phyloP scores from a whole-genome alignment of 2,329 filamentous ascomycete species.

The Setomelanomma holmii region DNA sequence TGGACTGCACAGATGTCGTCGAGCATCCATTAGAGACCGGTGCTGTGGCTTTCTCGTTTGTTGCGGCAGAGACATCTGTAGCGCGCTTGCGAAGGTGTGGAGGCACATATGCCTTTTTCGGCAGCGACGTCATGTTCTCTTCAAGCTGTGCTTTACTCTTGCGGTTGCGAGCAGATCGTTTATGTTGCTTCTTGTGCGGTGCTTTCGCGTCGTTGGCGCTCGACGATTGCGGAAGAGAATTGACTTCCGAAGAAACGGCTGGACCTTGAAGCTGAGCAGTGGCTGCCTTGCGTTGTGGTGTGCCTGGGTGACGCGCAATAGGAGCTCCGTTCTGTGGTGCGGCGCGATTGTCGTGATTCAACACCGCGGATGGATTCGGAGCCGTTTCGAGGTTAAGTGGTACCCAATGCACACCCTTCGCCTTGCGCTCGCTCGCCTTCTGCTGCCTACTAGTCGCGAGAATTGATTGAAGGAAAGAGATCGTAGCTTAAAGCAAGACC shows the following conservation, averaged over 20 bases:
- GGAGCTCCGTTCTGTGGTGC: conserved; percentile 10
- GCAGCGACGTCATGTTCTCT: conserved; percentile 9
- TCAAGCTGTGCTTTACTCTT: conserved; percentile 2
- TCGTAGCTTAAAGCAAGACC: neutral
- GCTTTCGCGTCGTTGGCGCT: neutral
- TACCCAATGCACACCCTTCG: conserved; percentile 7
- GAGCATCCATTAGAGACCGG: conserved; percentile 3
- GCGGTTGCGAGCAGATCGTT: neutral
- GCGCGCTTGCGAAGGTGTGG: conserved; percentile 31
- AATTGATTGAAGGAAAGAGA: neutral
- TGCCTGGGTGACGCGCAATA: neutral
- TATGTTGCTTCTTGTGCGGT: neutral
- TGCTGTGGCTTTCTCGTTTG: conserved; percentile 6
- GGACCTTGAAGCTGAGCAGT: too few relatives aligned
- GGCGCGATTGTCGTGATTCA: neutral
- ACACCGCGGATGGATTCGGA: neutral
- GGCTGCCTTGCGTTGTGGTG: conserved; percentile 7
- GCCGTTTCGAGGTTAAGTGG: conserved; percentile 1
- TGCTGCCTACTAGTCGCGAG: conserved; percentile 11
- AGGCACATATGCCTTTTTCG: conserved; percentile 23
- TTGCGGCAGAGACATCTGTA: neutral
- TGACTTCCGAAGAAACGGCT: too few relatives aligned
- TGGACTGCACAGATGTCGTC: conserved; percentile 13
- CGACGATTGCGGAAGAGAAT: neutral
- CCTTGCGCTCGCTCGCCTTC: conserved; percentile 7